Base-by-base conservation (phyloP, 2,329 filamentous ascomycete genomes). In the Curvularia sp. region DNA sequence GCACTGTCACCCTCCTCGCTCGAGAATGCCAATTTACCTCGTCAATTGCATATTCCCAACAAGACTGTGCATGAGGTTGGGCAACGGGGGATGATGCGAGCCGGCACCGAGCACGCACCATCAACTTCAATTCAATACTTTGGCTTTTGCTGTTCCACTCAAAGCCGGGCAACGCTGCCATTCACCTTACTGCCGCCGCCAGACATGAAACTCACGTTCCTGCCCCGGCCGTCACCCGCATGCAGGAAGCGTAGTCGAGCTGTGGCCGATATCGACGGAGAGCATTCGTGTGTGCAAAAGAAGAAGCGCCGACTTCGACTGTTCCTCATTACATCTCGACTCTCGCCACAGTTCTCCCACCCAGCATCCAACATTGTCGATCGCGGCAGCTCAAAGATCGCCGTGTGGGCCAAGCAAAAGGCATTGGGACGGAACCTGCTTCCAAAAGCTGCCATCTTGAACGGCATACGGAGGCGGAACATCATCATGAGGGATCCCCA, bases 341-440 rank as follows among this genome's bases (percentile, higher is more conserved):
- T 92, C 0, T 91, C 88, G 9, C 84, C 82, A 47, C 88, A 89
- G 1, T 92, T 86, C 74, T 90, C 88, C 0, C 80, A 85, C 27
- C 89, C 89, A 0, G 87, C 89, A 3, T 87, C 88, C 42, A 88
- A 91, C 67, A 89, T 91, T 55, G 81, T 88, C 51, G 86, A 88
- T 72, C 83, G 87, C 25, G 87, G 86, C 55, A 81, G 79, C 12
- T 79, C 78, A 43, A 81, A 80, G 63, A 78, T 81, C 55, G 74
- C 79, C 1, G 69, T 81, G 10, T 80, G 79, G 78, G 76, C 76
- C n/a, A 80, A 77, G 52, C 81, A 82, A 38, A 80, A 78, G 53
- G 77, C 80, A 1, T 77, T 82, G 18, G 79, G 81, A 28, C 71
- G 75, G 12, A 82, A 84, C n/a, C 77, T 86, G 25, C 78, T 91